Percentiles rank a stretch among this genome's conserved stretches.
Evolutionary conservation across 208 protist species (phyloP).

Genomic region (Leishmania major): DNA sequence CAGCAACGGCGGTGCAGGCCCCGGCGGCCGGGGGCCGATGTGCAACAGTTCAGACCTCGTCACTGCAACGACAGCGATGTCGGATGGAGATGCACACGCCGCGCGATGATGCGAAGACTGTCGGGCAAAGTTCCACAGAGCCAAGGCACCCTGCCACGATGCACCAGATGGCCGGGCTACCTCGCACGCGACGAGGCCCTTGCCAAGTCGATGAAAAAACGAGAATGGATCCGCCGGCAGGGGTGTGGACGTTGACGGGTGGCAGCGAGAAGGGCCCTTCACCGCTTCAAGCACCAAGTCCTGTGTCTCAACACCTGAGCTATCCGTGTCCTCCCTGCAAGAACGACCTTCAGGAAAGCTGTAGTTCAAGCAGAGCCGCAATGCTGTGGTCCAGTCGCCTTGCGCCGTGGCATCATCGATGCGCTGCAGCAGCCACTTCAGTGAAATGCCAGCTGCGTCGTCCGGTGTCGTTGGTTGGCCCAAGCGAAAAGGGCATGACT

Average conservation of each 20-base stretch:
- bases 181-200: constrained; percentile 46
- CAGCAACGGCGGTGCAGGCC: background rate
- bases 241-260: background rate
- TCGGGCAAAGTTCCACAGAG: constrained; percentile 22
- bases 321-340: background rate
- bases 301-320: background rate
- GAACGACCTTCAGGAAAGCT: background rate
- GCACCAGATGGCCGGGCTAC: constrained; percentile 5
- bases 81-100: background rate
- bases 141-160: constrained; percentile 35
- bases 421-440: constrained; percentile 3
- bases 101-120: background rate
- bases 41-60: background rate
- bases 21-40: background rate
- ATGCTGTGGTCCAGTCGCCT: constrained; percentile 56
- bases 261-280: background rate
- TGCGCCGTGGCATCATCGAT: constrained; percentile 48
- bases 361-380: constrained; percentile 28
- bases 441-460: background rate
- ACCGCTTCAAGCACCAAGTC: background rate
- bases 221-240: background rate
- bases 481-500: background rate
- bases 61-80: background rate
- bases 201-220: constrained; percentile 42
- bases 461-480: background rate